Evolutionary conservation across 352 stramenopile species (phyloP), one percentile per base, ranked within the genome.

Genomic region (Blastocystis sp.): DNA sequence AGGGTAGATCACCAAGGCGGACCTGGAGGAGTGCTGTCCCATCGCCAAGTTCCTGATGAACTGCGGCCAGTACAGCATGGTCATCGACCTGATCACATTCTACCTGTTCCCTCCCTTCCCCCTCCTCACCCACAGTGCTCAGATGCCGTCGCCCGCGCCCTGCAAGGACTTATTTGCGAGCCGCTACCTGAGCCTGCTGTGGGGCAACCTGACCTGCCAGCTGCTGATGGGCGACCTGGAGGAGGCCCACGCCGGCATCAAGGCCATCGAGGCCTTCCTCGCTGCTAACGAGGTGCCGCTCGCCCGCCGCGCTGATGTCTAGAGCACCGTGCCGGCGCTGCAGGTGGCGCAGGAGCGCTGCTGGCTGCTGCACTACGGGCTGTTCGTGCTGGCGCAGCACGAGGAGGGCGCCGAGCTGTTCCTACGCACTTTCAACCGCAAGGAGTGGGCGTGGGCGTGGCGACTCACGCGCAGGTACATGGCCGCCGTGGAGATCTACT

Each of bases 41-140:
- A 21, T 43, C 43, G 65, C 38, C 65, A 43, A 76, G n/a, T 76
- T 76, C 38, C n/a, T 76, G 14, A 76, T 76, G 65, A 76, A 76
- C n/a, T 76, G 65, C 43, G 65, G 65, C 11, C 14, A 19, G 9
- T 76, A 76, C 65, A 17, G 4, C 7, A 11, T 43, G 11, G 65
- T 38, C 5, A 14, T 76, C 9, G 4, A 59, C 34, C 34, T 76
- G 4, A 76, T 76, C 65, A 14, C 23, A n/a, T 76, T 76, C 38
- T 43, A 28, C 65, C 9, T 76, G 65, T 70, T 43, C n/a, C 38
- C 23, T 43, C 23, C 17, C 14, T 28, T 0, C 10, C 14, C 0
- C 14, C 38, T 14, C 14, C n/a, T 70, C 17, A 11, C 14, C n/a
- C 10, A 11, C 23, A 70, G 62, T 0, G 23, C n/a, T 9, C 65